phyloP scores from a whole-genome alignment of 495 filamentous ascomycete genomes.

The Poronia punctata region DNA sequence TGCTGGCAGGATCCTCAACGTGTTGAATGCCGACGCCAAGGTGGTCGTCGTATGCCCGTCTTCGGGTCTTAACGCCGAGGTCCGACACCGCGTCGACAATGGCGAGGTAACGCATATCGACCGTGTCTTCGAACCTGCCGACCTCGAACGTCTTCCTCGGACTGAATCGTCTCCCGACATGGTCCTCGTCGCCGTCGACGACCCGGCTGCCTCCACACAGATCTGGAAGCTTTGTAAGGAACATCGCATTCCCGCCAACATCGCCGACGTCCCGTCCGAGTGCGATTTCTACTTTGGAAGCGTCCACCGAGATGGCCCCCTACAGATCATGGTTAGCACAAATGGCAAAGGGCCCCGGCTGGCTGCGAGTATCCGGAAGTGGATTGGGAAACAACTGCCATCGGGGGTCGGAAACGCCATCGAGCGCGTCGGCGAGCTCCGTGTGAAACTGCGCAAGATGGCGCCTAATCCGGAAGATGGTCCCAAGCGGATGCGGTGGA shows the following conservation, averaged over 20 bases:
- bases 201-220: conserved; percentile 73
- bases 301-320: conserved; percentile 85
- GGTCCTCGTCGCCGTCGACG: conserved; percentile 89
- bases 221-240: conserved; percentile 93
- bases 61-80: conserved; percentile 79
- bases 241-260: conserved; percentile 78
- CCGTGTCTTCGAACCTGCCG: conserved; percentile 71
- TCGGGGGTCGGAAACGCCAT: conserved; percentile 74
- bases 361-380: conserved; percentile 75
- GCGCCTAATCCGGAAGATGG: conserved; percentile 69
- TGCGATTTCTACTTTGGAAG: conserved; percentile 99
- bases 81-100: conserved; percentile 67
- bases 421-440: conserved; percentile 68
- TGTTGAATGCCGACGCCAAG: conserved; percentile 88
- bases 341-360: conserved; percentile 94
- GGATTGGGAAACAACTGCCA: conserved; percentile 73
- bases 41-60: conserved; percentile 78
- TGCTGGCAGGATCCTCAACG: conserved; percentile 83
- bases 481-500: conserved; percentile 91
- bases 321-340: conserved; percentile 97
- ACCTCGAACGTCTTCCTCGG: conserved; percentile 54
- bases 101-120: conserved; percentile 70
- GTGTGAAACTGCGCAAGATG: conserved; percentile 69
- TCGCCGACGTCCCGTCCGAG: conserved; percentile 92
- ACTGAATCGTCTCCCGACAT: conserved; percentile 42